Conservation (phyloP, 768 basidiomycete genomes). For the Atractiella rhizophila region DNA sequence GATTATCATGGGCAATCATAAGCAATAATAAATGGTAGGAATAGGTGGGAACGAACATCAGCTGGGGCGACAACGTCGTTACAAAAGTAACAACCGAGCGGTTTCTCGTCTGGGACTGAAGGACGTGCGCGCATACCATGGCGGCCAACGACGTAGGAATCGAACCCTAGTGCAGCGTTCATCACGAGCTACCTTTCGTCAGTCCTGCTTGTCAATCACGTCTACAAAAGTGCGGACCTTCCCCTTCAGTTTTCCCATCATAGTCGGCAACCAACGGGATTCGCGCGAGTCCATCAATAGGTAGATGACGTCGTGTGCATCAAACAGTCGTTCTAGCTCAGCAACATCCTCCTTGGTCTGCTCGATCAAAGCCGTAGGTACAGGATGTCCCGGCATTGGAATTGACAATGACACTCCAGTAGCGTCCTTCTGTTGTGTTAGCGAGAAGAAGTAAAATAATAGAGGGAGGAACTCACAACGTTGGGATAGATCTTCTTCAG, state of each 20-base stretch:
- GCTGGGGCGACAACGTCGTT: conserved; percentile 92
- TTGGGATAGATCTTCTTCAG: conserved; percentile 79
- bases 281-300: conserved; percentile 96
- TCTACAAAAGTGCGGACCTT: conserved; percentile 31
- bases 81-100: conserved; percentile 88
- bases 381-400: conserved; percentile 94
- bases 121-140: conserved; percentile 41
- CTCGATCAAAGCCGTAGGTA: conserved; percentile 33
- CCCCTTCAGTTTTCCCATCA: conserved; percentile 54
- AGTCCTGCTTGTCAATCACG: background rate
- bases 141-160: conserved; percentile 87
- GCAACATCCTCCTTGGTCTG: conserved; percentile 42
- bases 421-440: conserved; percentile 36
- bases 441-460: background rate
- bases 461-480: conserved; percentile 33
- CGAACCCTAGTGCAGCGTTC: conserved; percentile 85
- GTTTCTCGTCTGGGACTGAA: conserved; percentile 9
- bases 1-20: background rate
- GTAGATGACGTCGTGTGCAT: conserved; percentile 69
- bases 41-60: conserved; percentile 28
- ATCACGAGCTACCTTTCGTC: conserved; percentile 41
- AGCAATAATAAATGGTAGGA: background rate
- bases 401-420: conserved; percentile 51
- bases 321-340: conserved; percentile 49
- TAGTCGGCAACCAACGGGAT: conserved; percentile 82